Evolutionary conservation across 805 yeast species (phyloP), one percentile per base, ranked within the genome.

Genomic region (Wickerhamiella azyma): DNA sequence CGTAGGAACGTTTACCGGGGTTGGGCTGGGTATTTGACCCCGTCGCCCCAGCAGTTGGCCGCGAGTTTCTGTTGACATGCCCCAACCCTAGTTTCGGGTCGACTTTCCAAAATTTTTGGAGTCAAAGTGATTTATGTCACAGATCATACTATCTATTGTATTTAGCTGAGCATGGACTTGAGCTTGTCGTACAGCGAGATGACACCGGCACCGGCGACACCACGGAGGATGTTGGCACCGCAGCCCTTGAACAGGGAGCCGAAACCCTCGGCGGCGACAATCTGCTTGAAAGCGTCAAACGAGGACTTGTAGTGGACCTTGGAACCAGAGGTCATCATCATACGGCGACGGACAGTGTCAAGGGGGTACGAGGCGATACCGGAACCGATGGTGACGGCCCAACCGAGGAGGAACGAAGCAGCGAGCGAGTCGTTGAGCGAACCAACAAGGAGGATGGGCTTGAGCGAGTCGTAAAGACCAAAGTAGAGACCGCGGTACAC

Each of bases 171-270:
- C 77, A 85, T 77, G 71, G 84, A 71, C 76, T 85, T 94, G 70
- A 85, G 74, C 77, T 85, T 89, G 75, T 85, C 94, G 77, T 85
- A 85, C 75, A 85, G 67, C 74, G 95, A 85, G 71, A 85, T 82
- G 65, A 85, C 95, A 82, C 94, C 94, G 66, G 95, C 95, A 78
- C 94, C 94, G 71, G 94, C 95, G 67, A 85, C 94, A 83, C 94
- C 94, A 82, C 94, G 85, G 71, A 85, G 77, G 77, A 85, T 84
- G 86, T 85, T 85, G 70, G 95, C 94, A 81, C 85, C 94, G 72
- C 94, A 85, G 77, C 95, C 95, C 79, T 83, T 85, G 86, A 85
- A 85, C 72, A 85, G 75, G 62, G 95, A 82, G 55, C 66, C 62
- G 63, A 82, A 67, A 81, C 95, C 95, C 76, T 85, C 94, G 66